A percentile compares a stretch with the other conserved stretches of the same genome.
Evolutionary conservation across 1,284 basidiomycete genomes (phyloP).

Genomic region (Malassezia obtusa): DNA sequence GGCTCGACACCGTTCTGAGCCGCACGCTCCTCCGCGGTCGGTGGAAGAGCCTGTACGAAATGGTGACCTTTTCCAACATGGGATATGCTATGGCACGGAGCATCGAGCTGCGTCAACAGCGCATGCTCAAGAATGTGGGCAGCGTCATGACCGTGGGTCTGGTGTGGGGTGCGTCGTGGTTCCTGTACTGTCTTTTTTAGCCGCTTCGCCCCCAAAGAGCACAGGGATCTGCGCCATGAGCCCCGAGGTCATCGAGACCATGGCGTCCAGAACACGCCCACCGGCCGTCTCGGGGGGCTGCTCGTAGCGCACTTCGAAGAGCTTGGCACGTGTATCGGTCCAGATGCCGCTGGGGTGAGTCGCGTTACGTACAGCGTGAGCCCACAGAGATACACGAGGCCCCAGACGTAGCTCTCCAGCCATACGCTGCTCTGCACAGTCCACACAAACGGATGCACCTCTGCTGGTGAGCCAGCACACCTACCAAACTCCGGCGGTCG

Average conservation of each 20-base stretch:
- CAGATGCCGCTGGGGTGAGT: constrained; percentile 24
- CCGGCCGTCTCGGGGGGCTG: background rate
- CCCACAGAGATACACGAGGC: constrained; percentile 28
- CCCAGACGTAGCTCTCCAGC: constrained; percentile 41
- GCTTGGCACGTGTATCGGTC: constrained; percentile 21
- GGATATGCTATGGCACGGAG: constrained; percentile 66
- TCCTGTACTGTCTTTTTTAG: background rate
- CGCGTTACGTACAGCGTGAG: constrained; percentile 11
- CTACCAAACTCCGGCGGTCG: background rate
- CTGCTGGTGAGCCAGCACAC: background rate
- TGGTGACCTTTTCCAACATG: constrained; percentile 95
- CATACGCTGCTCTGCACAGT: constrained; percentile 29
- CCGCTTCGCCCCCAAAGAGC: background rate
- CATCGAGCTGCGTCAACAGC: constrained; percentile 57
- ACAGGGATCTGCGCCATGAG: background rate
- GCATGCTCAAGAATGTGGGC: constrained; percentile 7
- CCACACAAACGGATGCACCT: constrained; percentile 29
- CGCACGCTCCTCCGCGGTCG: constrained; percentile 60
- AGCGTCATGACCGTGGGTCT: background rate
- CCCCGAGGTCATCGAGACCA: background rate
- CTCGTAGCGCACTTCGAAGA: constrained; percentile 10
- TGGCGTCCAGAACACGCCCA: background rate
- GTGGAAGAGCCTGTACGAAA: constrained; percentile 88
- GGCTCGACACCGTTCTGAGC: constrained; percentile 61
- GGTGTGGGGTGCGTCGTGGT: background rate